Evolutionary conservation across 495 filamentous ascomycete species (phyloP), one percentile per base, ranked within the genome.

Genomic region (Xylaria acuta): DNA sequence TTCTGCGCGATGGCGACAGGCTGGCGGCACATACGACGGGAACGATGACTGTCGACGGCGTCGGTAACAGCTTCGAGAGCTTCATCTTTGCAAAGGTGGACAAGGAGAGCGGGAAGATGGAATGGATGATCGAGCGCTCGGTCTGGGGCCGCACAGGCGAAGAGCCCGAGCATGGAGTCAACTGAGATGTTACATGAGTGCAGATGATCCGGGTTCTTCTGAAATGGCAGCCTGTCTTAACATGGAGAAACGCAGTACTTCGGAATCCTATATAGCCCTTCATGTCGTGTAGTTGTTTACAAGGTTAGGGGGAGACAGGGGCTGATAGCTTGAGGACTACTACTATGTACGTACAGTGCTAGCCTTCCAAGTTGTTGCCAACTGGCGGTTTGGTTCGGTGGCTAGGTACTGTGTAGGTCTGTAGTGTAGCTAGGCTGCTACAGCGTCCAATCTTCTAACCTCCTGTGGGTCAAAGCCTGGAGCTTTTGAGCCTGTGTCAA

Each of bases 41-140:
- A 5, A 74, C 65, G n/a, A 74, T 75, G 47, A 72, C 74, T 51
- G 64, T 74, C 11, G 56, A 67, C 51, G 76, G 74, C n/a, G 32
- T 43, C 3, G 68, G 41, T 51, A 71, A 67, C 3, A 12, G 32
- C 5, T 74, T 76, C 30, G 72, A 77, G 74, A 77, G 74, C 69
- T 76, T 74, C 72, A 72, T 77, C 68, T 76, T 75, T 45, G 72
- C 36, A 14, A 71, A 75, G 70, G 56, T 76, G 40, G 74, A 76
- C n/a, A 71, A 75, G 47, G 72, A 53, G 43, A 76, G 59, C 43
- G 69, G 69, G 38, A 78, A 74, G 60, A 51, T 76, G 66, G 76
- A 72, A 63, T 78, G 72, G 74, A 41, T 76, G 45, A 51, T 73
- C 32, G 76, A 76, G 65, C 58, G 74, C 56, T 69, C 74, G n/a